Evolutionary conservation across 257 asterid species (phyloP), one percentile per base, ranked within the genome.

Genomic region (Lithospermum erythrorhizon): DNA sequence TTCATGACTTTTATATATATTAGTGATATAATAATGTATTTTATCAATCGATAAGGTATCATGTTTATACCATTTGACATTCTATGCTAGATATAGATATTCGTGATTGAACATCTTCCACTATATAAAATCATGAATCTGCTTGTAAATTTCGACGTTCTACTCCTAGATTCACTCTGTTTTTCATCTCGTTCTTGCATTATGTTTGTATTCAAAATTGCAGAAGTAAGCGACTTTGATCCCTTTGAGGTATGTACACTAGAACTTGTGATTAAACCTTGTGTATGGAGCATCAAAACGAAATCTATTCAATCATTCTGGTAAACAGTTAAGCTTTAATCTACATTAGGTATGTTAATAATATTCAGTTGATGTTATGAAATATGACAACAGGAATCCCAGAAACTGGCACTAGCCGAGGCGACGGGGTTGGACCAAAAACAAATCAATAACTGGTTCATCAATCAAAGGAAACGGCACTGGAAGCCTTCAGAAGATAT

Each of bases 401-500:
- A 91, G 88, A 91, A 91, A 81, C 81, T 88, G 79, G 95, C 94
- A 5, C 73, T 91, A 32, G 94, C 98, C 0, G 98, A 91, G 55
- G 55, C 94, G 5, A 91, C 98, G 0, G 98, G 98, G 6, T 72
- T 91, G 24, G 98, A 91, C 70, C 98, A 85, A 75, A 90, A 87
- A 79, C 98, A 90, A 53, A 90, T 90, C 63, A 90, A 87, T 79
- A 90, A 90, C 65, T 90, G 97, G 97, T 90, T 90, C 65, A 90
- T 90, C 54, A 90, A 90, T 74, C 97, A 90, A 66, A 76, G 98
- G 66, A 91, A 91, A 58, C 65, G 98, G 64, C 98, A 91, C 61
- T 91, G 98, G 98, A 91, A 91, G 65, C 98, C 98, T 0, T 83
- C 98, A 0, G 98, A 91, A 68, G 98, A 91, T 17, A 81, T 88